These are phyloP conservation scores for Heliamphora exappendiculata DNA, from an alignment of 148 eudicot genomes.

Conservation along the genomic window DNA sequence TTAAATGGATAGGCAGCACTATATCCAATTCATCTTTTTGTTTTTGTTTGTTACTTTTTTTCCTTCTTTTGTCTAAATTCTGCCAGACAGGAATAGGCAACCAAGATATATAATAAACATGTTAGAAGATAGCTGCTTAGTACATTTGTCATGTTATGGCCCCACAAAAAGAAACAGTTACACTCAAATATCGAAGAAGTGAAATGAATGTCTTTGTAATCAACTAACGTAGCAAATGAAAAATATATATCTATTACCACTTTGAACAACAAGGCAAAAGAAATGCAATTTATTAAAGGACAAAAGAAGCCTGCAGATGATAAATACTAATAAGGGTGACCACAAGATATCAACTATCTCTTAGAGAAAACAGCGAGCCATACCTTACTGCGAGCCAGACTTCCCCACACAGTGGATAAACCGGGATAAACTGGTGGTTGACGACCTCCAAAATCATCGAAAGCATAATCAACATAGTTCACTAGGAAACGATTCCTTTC, in stretches of 20 bases:
- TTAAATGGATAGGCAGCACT: background rate
- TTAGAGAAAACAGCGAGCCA: background rate
- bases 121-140: background rate
- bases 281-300: background rate
- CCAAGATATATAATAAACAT: background rate
- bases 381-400: slow-evolving; percentile 99
- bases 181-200: background rate
- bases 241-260: background rate
- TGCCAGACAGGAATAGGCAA: background rate
- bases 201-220: background rate
- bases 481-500: slow-evolving; percentile 75
- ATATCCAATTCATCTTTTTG: too few relatives aligned
- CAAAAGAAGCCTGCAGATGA: background rate
- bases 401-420: slow-evolving; percentile 98
- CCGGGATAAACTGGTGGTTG: slow-evolving; percentile 97
- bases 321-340: background rate
- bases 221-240: background rate
- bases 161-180: background rate
- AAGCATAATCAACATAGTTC: slow-evolving; percentile 85
- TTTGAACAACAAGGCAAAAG: background rate
- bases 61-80: background rate
- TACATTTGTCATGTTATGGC: background rate
- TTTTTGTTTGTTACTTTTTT: too few relatives aligned
- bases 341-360: background rate
- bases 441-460: slow-evolving; percentile 98